Evolutionary conservation across 139 green algal species (phyloP).

Genomic region (Parachlorella kessleri): DNA sequence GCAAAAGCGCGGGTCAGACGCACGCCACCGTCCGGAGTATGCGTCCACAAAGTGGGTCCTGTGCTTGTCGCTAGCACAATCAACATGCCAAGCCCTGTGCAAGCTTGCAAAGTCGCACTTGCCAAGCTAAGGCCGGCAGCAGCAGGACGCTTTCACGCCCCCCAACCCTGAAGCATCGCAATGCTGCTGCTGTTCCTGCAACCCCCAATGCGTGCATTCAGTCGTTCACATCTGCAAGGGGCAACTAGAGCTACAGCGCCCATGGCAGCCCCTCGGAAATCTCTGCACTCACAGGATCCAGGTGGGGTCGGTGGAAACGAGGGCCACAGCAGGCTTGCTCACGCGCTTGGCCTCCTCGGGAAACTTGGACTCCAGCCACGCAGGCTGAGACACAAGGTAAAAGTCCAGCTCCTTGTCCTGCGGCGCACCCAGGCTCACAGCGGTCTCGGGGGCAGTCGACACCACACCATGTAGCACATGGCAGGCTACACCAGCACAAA

Average conservation of each 20-base stretch:
- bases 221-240: too few relatives aligned
- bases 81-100: not conserved
- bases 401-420: slow-evolving; percentile 68
- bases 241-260: too few relatives aligned
- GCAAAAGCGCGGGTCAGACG: not conserved
- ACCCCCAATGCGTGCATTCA: not conserved
- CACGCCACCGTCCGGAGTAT: too few relatives aligned
- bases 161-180: too few relatives aligned
- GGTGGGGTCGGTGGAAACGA: slow-evolving; percentile 85
- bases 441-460: too few relatives aligned
- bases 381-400: slow-evolving; percentile 78
- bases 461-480: too few relatives aligned
- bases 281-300: slow-evolving; percentile 82
- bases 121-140: not conserved
- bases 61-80: too few relatives aligned
- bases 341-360: slow-evolving; percentile 76
- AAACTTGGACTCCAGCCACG: slow-evolving; percentile 84
- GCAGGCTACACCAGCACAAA: too few relatives aligned
- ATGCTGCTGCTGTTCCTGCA: not conserved
- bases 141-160: not conserved
- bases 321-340: slow-evolving; percentile 72
- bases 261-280: not conserved
- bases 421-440: not conserved
- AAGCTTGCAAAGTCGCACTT: not conserved
- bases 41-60: not conserved